Conservation (phyloP, 208 protist genomes). For the Acanthamoeba culbertsoni region DNA sequence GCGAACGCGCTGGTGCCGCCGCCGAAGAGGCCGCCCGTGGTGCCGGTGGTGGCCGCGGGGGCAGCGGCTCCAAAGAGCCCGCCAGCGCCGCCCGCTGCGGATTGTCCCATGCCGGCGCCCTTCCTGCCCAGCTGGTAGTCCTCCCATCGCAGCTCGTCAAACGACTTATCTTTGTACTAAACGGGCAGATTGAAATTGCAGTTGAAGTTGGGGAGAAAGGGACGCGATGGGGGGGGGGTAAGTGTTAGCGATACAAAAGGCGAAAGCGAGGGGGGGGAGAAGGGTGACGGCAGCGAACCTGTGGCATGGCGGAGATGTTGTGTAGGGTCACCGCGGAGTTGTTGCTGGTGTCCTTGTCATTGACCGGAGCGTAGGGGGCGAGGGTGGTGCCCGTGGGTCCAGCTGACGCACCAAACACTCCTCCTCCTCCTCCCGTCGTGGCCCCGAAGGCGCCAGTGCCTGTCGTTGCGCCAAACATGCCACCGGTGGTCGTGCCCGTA, state of each 20-base stretch:
- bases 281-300: too few species aligned
- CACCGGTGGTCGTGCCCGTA: neutral
- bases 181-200: too few species aligned
- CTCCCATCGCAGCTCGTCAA: conserved; percentile 11
- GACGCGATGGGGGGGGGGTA: too few species aligned
- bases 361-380: neutral
- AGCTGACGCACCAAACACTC: neutral
- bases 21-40: neutral
- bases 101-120: neutral
- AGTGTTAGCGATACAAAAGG: too few species aligned
- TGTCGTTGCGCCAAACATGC: neutral
- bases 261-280: too few species aligned
- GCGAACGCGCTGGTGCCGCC: neutral
- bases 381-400: neutral
- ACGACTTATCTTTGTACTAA: conserved; percentile 33
- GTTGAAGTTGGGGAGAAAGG: too few species aligned
- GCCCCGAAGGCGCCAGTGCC: neutral
- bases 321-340: neutral
- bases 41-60: neutral
- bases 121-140: conserved; percentile 23
- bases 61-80: neutral
- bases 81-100: neutral
- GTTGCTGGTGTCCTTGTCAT: neutral
- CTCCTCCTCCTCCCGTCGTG: neutral
- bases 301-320: neutral